Evolutionary conservation across 495 filamentous ascomycete species (phyloP).

Genomic region (Tirmania nivea): DNA sequence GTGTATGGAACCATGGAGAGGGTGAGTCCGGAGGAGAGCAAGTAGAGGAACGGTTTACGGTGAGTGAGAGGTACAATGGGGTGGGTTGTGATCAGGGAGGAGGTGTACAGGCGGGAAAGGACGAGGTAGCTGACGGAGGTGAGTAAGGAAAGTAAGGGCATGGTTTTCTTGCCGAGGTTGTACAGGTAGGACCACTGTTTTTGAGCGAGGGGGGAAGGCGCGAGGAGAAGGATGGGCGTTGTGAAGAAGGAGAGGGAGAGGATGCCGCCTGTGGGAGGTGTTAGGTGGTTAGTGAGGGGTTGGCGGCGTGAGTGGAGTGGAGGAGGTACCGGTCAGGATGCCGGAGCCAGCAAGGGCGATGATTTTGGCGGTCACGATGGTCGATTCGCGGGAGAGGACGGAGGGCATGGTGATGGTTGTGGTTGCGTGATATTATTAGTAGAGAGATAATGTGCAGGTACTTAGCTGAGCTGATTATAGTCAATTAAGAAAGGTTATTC

Average conservation of each 20-base stretch:
- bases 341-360: slow-evolving; percentile 1
- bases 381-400: neutral
- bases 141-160: neutral
- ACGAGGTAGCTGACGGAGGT: neutral
- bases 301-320: slow-evolving; percentile 22
- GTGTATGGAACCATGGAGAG: slow-evolving; percentile 4
- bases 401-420: too few relatives aligned
- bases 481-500: too few relatives aligned
- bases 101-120: neutral
- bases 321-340: slow-evolving; percentile 1
- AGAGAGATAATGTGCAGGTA: too few relatives aligned
- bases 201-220: slow-evolving; percentile 15
- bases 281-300: slow-evolving; percentile 7
- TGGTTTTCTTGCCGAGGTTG: slow-evolving; percentile 1
- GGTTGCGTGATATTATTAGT: too few relatives aligned
- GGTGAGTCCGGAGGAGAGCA: neutral
- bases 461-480: too few relatives aligned
- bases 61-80: too few relatives aligned
- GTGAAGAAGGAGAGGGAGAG: slow-evolving; percentile 1
- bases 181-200: slow-evolving; percentile 5
- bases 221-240: slow-evolving; percentile 20
- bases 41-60: neutral
- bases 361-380: neutral
- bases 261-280: slow-evolving; percentile 1
- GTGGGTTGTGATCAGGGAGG: too few relatives aligned